phyloP scores from a whole-genome alignment of 306 rosid species.

The Quercus parvula region DNA sequence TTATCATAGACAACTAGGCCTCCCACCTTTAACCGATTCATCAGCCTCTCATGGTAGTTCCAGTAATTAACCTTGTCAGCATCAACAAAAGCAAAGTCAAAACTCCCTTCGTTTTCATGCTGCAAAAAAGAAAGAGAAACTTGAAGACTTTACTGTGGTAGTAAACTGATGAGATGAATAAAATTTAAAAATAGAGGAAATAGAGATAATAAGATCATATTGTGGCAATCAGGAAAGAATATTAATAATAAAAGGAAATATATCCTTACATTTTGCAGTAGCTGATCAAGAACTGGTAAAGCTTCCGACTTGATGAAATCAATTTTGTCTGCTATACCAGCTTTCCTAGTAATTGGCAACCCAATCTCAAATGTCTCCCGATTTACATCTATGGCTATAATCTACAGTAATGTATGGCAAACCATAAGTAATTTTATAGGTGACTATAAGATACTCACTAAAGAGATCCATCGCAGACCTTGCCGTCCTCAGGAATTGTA shows the following conservation, averaged over 20 bases:
- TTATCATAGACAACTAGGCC: slow-evolving; percentile 53
- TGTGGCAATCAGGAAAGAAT: not conserved
- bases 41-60: slow-evolving; percentile 53
- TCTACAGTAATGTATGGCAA: slow-evolving; percentile 28
- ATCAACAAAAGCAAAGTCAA: slow-evolving; percentile 56
- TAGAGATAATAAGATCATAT: not conserved
- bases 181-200: not conserved
- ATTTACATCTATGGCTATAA: slow-evolving; percentile 48
- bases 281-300: slow-evolving; percentile 46
- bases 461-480: slow-evolving; percentile 19
- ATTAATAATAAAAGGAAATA: not conserved
- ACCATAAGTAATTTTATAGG: not conserved
- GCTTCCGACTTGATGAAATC: slow-evolving; percentile 52
- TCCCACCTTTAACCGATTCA: slow-evolving; percentile 47
- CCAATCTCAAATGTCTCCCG: slow-evolving; percentile 53
- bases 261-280: slow-evolving; percentile 41
- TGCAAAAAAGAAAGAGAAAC: slow-evolving; percentile 9
- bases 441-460: not conserved
- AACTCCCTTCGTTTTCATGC: slow-evolving; percentile 43
- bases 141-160: not conserved
- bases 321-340: slow-evolving; percentile 66
- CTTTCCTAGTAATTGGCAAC: slow-evolving; percentile 49
- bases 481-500: slow-evolving; percentile 50
- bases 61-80: slow-evolving; percentile 51
- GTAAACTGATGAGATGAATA: not conserved